Evolutionary conservation across 441 rosid species (phyloP), one percentile per base, ranked within the genome.

Genomic region (Corymbia calophylla): DNA sequence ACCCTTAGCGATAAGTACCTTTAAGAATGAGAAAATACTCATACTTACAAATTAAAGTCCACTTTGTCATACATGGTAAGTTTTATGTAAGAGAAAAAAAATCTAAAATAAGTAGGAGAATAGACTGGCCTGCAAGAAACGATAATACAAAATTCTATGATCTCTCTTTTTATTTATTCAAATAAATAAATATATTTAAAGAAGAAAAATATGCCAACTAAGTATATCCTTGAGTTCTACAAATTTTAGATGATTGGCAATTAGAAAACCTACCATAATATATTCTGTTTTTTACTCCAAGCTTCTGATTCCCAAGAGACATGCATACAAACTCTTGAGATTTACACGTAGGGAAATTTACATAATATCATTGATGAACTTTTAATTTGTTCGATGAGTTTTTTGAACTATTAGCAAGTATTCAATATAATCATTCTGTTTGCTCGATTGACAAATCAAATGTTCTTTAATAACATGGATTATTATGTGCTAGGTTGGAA

Each of bases 331-430:
- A 32, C 13, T 35, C 77, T 66, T 13, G 4, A 64, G 1, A 18
- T 68, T 18, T 70, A 39, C 35, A 32, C 5, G 10, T 70, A 32
- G 3, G 27, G 3, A 11, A 70, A 35, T 18, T 56, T 56, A 70
- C 5, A 25, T 13, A 73, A 1, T 23, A 23, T 23, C 15, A 13
- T 39, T 1, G 0, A 5, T 73, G 3, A 3, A 21, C 0, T 21
- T 73, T 73, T 73, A 39, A 73, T 21, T 21, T 44, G 1, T 39
- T 39, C 2, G 39, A 73, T 3, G 0, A 39, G 27, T 0, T 21
- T 11, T 12, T 2, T 39, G 16, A 73, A 73, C 2, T 21, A 73
- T 73, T 21, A 39, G 13, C 25, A 73, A 73, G 13, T 39, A 5
- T 19, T 73, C 15, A 9, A 39, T 39, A 49, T 21, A 35, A 5